phyloP scores from a whole-genome alignment of 345 rosid species.

The Acer saccharum region DNA sequence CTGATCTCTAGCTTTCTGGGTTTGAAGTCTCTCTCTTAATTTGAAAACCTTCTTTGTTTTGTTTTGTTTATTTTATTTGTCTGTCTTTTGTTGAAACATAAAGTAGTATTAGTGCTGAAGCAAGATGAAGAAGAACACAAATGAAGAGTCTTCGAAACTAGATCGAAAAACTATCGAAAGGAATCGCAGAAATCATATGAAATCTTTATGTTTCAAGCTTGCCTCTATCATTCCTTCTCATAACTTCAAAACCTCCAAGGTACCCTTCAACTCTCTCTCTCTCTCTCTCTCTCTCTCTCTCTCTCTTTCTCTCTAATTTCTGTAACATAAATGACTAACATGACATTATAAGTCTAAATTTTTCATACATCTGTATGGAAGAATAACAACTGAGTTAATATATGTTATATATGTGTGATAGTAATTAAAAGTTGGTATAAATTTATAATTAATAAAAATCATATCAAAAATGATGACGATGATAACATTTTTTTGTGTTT shows the following conservation, averaged over 20 bases:
- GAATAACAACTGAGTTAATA: too few relatives aligned
- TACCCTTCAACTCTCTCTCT: constrained; percentile 10
- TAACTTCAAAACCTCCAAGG: constrained; percentile 39
- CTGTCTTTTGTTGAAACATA: too few relatives aligned
- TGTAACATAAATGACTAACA: background rate
- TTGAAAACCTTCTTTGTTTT: background rate
- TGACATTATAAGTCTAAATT: background rate
- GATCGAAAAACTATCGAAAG: constrained; percentile 62
- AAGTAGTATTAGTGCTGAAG: background rate
- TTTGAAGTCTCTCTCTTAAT: background rate
- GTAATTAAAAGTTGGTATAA: too few relatives aligned
- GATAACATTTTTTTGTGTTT: too few relatives aligned
- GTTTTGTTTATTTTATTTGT: too few relatives aligned
- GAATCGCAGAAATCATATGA: constrained; percentile 65
- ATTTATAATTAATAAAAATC: too few relatives aligned
- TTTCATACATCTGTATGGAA: too few relatives aligned
- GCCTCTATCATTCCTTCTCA: constrained; percentile 47
- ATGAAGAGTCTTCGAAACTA: constrained; percentile 25
- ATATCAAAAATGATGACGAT: too few relatives aligned
- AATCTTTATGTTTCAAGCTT: constrained; percentile 52
- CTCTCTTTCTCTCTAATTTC: background rate
- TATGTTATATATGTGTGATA: too few relatives aligned
- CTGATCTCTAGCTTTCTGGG: background rate
- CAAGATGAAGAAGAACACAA: constrained; percentile 30
- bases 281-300: background rate